Conservation (phyloP, 306 rosid species). For the Cicer chorassanicum region DNA sequence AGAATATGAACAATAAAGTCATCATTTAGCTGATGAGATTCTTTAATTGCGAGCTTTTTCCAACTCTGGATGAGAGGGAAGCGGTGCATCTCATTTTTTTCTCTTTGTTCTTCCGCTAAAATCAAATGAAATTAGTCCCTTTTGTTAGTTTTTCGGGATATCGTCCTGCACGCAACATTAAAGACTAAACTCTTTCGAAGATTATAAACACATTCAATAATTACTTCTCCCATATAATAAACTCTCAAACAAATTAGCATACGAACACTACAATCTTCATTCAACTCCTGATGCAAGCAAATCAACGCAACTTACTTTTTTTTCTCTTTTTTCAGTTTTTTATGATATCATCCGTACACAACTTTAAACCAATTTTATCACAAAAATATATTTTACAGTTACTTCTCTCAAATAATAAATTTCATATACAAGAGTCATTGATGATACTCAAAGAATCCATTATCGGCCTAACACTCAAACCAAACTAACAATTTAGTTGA, state of each 20-base stretch:
- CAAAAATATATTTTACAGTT: neutral
- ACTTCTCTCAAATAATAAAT: neutral
- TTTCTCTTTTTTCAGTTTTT: no score
- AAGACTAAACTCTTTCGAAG: neutral
- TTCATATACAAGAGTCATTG: no score
- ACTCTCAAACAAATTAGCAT: no score
- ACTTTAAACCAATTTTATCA: no score
- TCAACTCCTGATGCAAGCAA: no score
- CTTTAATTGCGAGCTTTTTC: neutral
- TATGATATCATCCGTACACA: no score
- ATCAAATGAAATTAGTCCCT: neutral
- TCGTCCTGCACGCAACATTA: neutral
- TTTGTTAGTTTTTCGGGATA: neutral
- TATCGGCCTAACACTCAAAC: no score
- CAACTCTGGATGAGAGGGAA: neutral
- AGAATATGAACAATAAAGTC: neutral
- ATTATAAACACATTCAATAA: neutral
- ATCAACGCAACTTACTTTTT: no score
- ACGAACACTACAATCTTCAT: no score
- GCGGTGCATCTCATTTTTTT: neutral
- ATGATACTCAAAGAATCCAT: no score
- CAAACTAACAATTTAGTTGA: no score
- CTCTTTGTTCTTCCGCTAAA: neutral
- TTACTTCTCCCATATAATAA: neutral
- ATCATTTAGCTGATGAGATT: neutral